Evolutionary conservation across 1,284 basidiomycete genomes (phyloP).

Genomic region (Ceratobasidium sp.): DNA sequence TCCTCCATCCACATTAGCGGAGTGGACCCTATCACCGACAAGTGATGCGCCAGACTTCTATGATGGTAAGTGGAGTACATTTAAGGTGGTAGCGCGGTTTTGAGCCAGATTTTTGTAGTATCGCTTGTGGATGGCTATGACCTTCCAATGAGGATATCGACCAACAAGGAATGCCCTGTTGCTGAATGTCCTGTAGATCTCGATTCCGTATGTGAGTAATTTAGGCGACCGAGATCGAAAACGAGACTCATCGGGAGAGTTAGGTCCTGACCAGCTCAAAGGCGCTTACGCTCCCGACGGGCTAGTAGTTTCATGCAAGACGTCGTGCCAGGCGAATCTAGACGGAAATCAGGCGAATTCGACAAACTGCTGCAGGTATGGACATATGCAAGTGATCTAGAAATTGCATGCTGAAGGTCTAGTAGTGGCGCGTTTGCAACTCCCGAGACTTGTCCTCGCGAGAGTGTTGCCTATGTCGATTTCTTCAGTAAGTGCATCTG

Average conservation of each 20-base stretch:
- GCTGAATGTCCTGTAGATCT: slow-evolving; percentile 45
- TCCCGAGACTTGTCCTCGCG: slow-evolving; percentile 31
- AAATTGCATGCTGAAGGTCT: not conserved
- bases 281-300: not conserved
- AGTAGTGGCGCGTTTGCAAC: slow-evolving; percentile 20
- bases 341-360: slow-evolving; percentile 47
- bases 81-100: not conserved
- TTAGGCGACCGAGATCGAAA: not conserved
- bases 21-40: slow-evolving; percentile 43
- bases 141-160: slow-evolving; percentile 48
- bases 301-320: slow-evolving; percentile 41
- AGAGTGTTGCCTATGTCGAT: slow-evolving; percentile 48
- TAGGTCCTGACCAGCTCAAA: slow-evolving; percentile 42
- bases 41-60: slow-evolving; percentile 54
- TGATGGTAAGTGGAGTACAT: slow-evolving; percentile 38
- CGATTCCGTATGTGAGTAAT: slow-evolving; percentile 14
- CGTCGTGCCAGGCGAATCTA: slow-evolving; percentile 44
- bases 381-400: slow-evolving; percentile 56
- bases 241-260: not conserved
- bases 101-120: slow-evolving; percentile 31
- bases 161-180: slow-evolving; percentile 43
- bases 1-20: slow-evolving; percentile 64
- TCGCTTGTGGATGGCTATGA: slow-evolving; percentile 50
- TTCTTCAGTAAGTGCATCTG: slow-evolving; percentile 60
- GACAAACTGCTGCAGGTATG: slow-evolving; percentile 53